These are phyloP conservation scores for Colletotrichum sp. DNA, from an alignment of 2,329 filamentous ascomycete genomes.

Conservation along the genomic window DNA sequence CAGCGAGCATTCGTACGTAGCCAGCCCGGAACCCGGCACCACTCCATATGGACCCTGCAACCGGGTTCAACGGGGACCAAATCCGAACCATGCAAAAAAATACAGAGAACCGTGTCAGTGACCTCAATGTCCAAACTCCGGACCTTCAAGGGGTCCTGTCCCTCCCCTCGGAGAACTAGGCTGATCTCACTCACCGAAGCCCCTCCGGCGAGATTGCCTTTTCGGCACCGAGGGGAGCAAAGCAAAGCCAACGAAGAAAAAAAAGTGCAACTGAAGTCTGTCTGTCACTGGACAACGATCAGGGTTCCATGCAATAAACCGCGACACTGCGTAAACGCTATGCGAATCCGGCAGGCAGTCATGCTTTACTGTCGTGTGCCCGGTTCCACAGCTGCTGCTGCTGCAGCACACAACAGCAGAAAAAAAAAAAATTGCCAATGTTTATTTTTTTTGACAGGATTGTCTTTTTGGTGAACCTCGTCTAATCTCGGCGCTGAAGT, in stretches of 20 bases:
- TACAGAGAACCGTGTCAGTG: background rate
- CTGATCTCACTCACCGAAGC: slow-evolving; percentile 12
- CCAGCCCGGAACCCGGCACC: background rate
- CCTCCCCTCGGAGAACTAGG: background rate
- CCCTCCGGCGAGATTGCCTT: background rate
- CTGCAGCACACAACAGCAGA: background rate
- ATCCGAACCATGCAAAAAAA: background rate
- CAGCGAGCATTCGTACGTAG: background rate
- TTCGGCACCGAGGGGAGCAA: background rate
- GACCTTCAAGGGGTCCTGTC: background rate
- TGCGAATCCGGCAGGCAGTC: background rate
- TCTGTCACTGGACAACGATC: background rate
- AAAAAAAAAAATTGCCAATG: background rate
- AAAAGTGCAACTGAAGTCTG: background rate
- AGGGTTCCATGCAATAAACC: background rate
- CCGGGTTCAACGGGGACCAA: background rate
- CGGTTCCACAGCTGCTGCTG: background rate
- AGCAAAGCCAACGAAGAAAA: background rate
- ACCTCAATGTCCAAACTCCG: background rate
- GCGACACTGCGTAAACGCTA: background rate
- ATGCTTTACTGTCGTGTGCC: background rate
- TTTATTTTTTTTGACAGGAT: background rate
- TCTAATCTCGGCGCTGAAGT: background rate
- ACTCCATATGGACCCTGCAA: background rate
- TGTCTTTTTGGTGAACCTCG: background rate